These are phyloP conservation scores for Ceratobasidium sp. DNA, from an alignment of 1,284 basidiomycete genomes.

Conservation along the genomic window DNA sequence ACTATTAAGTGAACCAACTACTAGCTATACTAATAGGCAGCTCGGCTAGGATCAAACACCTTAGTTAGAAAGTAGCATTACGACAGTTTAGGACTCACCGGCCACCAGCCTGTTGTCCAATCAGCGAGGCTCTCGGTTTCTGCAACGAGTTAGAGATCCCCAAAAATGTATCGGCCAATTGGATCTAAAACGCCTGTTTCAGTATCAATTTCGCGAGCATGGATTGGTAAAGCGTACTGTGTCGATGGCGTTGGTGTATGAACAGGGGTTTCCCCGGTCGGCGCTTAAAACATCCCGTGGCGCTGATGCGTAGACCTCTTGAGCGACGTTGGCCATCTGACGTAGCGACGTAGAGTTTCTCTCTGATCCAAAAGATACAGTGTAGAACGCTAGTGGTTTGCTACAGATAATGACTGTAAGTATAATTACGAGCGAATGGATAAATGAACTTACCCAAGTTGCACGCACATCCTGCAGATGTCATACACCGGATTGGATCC, in stretches of 20 bases:
- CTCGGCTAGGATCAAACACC: too few species aligned
- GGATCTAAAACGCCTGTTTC: slow-evolving; percentile 66
- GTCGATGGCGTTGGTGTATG: slow-evolving; percentile 68
- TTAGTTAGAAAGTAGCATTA: too few species aligned
- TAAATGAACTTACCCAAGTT: slow-evolving; percentile 61
- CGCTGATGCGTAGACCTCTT: slow-evolving; percentile 64
- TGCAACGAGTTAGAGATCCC: slow-evolving; percentile 71
- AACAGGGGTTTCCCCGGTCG: slow-evolving; percentile 58
- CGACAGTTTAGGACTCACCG: too few species aligned
- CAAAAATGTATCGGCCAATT: slow-evolving; percentile 71
- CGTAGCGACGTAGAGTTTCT: slow-evolving; percentile 57
- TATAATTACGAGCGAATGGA: neutral
- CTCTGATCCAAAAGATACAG: slow-evolving; percentile 67
- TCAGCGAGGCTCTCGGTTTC: slow-evolving; percentile 67
- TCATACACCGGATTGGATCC: slow-evolving; percentile 57
- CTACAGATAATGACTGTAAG: slow-evolving; percentile 56
- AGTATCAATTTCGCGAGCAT: too few species aligned
- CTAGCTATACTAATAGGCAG: too few species aligned
- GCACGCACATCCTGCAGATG: slow-evolving; percentile 63
- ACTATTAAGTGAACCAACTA: too few species aligned
- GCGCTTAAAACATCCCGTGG: slow-evolving; percentile 58
- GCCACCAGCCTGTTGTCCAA: slow-evolving; percentile 49
- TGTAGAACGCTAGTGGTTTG: slow-evolving; percentile 69
- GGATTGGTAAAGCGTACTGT: slow-evolving; percentile 59
- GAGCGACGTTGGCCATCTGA: slow-evolving; percentile 68